Base-by-base conservation (phyloP, 176 grass and related monocot species). In the Cymbopogon citratus region DNA sequence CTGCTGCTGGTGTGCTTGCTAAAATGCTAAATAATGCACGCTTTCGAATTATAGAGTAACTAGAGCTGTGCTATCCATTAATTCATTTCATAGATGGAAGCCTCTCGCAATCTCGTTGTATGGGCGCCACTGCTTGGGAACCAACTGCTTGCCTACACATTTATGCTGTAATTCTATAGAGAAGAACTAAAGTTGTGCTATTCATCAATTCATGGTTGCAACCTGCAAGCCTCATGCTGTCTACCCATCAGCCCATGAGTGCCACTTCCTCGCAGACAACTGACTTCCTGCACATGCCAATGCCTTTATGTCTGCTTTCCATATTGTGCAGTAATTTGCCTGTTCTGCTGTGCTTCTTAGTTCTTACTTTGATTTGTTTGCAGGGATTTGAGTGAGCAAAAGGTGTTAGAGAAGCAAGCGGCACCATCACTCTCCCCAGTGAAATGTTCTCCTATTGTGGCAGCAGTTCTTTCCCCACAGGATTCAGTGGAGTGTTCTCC, bases 351-450 rank as follows among this genome's bases (percentile, higher is more conserved):
- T 73, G 45, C 67, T 81, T 85, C 65, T 85, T 78, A 59, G 60
- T 81, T 85, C 65, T 89, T 82, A 66, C 27, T 65, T 4, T 36
- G 23, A 18, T 59, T 73, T 78, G 38, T 67, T 66, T 65, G 14
- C 83, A 90, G 83, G 35, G 46, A 78, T 48, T 25, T 40, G 48
- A 69, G 12, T 21, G 63, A 85, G 61, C 61, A 73, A 24, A 66
- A 78, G 35, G 67, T 4, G 4, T 82, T 67, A 13, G 88, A 82
- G 45, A 86, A 90, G 66, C 39, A 78, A 33, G 59, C n/a, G 2
- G 38, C 45, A 31, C 66, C 45, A 29, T 79, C 82, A 21, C 38
- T 66, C 66, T 82, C 67, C 67, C 83, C 59, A 5, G 27, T 59
- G 36, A 73, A 73, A 61, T 60, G 36, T 73, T 82, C 83, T 38